Base-by-base conservation (phyloP, 495 filamentous ascomycete genomes). In the Parachaetomium inaequale region DNA sequence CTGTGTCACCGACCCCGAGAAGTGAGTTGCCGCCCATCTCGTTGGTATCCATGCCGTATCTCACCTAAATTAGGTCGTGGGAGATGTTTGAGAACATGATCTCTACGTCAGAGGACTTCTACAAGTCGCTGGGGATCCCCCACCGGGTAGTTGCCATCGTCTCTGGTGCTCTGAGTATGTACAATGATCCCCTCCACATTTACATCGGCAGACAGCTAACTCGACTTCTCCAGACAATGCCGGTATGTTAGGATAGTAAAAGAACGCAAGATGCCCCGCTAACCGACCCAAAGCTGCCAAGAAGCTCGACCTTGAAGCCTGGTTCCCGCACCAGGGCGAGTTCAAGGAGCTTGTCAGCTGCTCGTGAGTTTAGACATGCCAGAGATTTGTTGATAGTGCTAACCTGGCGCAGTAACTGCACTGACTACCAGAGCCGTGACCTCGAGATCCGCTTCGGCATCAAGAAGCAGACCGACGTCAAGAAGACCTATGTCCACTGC, bases 311-410 rank as follows among this genome's bases (percentile, higher is more conserved):
- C 83, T 98, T 17, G 94, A 98, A 73, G 95, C 95, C 2, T 96
- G 92, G 90, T 98, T 98, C 76, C 95, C 25, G 92, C 69, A 75
- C 45, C 71, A 73, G 63, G 87, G 90, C 63, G 95, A 98, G 74
- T 98, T 96, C 83, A 98, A 98, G 77, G 92, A 96, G 74, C 82
- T 97, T 15, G 93, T 98, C 43, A 96, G 91, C 26, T 96, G 91
- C 81, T 92, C 88, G 59, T 68, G 51, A 58, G 63, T 68, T 17
- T 19, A 31, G 15, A 25, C 45, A 3, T 25, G 8, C 17, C 7
- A 28, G 15, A 1, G 1, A 23, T 40, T 19, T 26, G 14, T 21
- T 42, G 4, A 6, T 14, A 25, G 19, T 29, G 45, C 46, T 65
- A 23, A 49, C 43, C 4, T 28, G 31, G 5, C 25, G 14, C 32